Conservation (phyloP, 495 filamentous ascomycete species). For the Rusavskia elegans region DNA sequence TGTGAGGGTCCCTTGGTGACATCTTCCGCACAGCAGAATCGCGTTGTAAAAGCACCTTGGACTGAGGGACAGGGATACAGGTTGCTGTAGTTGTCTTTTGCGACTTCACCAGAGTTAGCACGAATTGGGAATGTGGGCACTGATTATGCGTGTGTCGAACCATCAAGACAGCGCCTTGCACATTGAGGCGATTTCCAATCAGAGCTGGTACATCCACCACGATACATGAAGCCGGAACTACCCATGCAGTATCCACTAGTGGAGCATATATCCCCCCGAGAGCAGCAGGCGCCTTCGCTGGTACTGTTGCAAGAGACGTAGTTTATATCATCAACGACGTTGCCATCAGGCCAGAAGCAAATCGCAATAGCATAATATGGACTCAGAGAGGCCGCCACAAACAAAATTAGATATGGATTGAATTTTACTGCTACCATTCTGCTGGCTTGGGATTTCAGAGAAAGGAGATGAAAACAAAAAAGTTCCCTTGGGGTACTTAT, state of each 20-base stretch:
- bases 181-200: neutral
- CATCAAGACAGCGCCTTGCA: neutral
- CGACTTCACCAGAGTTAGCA: neutral
- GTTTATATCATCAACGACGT: no score
- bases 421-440: no score
- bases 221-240: neutral
- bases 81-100: neutral
- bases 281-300: neutral
- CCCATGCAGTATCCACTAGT: neutral
- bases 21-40: neutral
- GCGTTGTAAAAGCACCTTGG: neutral
- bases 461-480: no score
- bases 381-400: no score
- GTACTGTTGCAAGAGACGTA: neutral
- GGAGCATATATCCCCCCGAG: neutral
- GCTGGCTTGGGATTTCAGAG: no score
- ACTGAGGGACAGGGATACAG: neutral
- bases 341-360: no score
- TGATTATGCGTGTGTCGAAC: neutral
- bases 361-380: no score
- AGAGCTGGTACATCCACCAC: constrained; percentile 2
- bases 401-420: no score
- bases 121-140: neutral
- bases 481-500: no score
- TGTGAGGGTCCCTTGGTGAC: no score